Base-by-base conservation (phyloP, 108 stramenopile species). In the Parietichytrium sp. region DNA sequence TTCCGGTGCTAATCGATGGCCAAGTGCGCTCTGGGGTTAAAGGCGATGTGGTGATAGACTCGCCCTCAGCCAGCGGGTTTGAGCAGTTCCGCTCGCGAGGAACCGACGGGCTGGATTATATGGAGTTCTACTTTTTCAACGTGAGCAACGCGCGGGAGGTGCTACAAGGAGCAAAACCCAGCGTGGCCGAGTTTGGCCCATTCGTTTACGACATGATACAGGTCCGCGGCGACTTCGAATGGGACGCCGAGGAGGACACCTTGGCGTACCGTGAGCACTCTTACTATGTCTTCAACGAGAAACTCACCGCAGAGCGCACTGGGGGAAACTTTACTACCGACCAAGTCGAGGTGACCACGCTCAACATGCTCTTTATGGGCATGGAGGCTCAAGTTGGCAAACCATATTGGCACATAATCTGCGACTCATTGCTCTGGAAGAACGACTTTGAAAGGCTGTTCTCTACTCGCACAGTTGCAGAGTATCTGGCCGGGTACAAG, bases 101-200 rank as follows among this genome's bases (percentile, higher is more conserved):
- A 12, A 72, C 1, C 23, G 45, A 33, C 6, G 61, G 61, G 1
- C 18, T 1, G 13, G 45, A 33, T 2, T 72, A 72, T 42, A 72
- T 72, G 61, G 61, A 72, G 42, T 72, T 72, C 61, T 72, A 72
- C 3, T 42, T 72, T 25, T 72, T 72, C 33, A 72, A 72, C 20
- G 45, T 72, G 6, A 72, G 38, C 61, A 72, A 72, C 20, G 38
- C 61, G 10, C 33, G 25, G 7, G 61, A 42, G 1, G 61, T 72
- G 10, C 20, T 72, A 8, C 61, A 10, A 6, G 61, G 61, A n/a
- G 61, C 36, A 25, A 72, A 72, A 27, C 61, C 61, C 7, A 16
- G 1, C 6, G 23, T 72, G 1, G 61, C 36, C n/a, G 61, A 72
- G 20, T n/a, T 72, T 25, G 61, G 61, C 23, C 61, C 61, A 31